phyloP scores from a whole-genome alignment of 2,329 filamentous ascomycete genomes.

The Lachnellula cervina region DNA sequence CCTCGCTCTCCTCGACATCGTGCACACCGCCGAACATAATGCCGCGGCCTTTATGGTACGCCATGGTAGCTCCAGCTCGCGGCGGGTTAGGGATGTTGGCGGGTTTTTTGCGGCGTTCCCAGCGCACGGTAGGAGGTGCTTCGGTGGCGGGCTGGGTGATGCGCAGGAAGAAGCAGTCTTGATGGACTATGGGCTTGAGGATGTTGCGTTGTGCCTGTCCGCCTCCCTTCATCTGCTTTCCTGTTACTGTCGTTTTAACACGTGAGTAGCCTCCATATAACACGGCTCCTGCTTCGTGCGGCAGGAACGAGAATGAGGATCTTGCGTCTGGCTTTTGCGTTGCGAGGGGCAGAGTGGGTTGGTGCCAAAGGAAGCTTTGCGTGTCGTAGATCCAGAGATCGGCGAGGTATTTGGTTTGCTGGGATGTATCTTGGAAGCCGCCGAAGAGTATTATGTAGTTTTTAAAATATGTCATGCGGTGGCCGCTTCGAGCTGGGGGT shows the following conservation, averaged over 20 bases:
- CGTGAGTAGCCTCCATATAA: conserved; percentile 92
- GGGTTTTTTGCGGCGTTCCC: conserved; percentile 91
- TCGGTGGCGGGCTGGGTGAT: conserved; percentile 69
- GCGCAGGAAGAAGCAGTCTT: conserved; percentile 90
- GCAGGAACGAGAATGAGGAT: conserved; percentile 87
- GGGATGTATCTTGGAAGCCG: conserved; percentile 94
- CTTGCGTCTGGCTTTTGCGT: conserved; percentile 85
- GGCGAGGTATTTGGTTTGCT: conserved; percentile 87
- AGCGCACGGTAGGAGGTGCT: conserved; percentile 69
- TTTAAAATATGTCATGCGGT: conserved; percentile 95
- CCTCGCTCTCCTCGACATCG: conserved; percentile 84
- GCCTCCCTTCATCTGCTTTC: conserved; percentile 60
- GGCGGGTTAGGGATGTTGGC: conserved; percentile 81
- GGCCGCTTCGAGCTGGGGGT: conserved; percentile 82
- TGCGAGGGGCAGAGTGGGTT: conserved; percentile 67
- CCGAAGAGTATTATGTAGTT: conserved; percentile 95
- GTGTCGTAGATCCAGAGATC: conserved; percentile 98
- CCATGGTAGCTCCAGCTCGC: conserved; percentile 88
- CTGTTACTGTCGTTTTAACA: conserved; percentile 65
- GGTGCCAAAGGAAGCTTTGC: conserved; percentile 77
- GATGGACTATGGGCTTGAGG: conserved; percentile 82
- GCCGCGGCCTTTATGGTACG: conserved; percentile 86
- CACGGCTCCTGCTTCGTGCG: conserved; percentile 84
- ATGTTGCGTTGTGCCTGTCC: conserved; percentile 61
- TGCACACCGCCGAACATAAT: conserved; percentile 94